Evolutionary conservation across 2,329 filamentous ascomycete genomes (phyloP).

Genomic region (Calonectria montana): DNA sequence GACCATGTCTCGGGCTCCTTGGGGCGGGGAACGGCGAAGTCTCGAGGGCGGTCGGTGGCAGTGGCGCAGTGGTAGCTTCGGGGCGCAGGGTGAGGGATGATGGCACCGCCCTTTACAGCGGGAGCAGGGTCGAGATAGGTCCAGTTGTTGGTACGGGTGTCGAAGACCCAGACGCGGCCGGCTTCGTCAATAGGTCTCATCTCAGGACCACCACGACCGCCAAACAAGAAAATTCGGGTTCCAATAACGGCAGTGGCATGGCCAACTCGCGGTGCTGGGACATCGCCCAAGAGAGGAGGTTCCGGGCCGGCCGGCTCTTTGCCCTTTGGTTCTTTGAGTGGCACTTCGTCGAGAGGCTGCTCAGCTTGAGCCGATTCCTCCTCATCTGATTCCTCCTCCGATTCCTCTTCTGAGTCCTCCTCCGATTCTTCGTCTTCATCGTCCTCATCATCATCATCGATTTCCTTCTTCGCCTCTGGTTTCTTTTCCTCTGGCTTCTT

Average conservation of each 20-base stretch:
- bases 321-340: constrained; percentile 53
- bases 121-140: constrained; percentile 68
- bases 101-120: constrained; percentile 54
- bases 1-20: constrained; percentile 60
- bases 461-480: constrained; percentile 23
- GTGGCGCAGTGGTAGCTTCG: constrained; percentile 78
- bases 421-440: constrained; percentile 36
- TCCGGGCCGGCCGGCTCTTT: constrained; percentile 49
- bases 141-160: constrained; percentile 75
- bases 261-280: constrained; percentile 78
- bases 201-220: constrained; percentile 77
- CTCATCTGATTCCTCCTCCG: constrained; percentile 28
- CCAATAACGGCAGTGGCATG: constrained; percentile 77
- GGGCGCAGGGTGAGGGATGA: constrained; percentile 64
- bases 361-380: constrained; percentile 35
- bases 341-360: constrained; percentile 55
- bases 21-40: constrained; percentile 54
- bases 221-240: constrained; percentile 82
- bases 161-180: constrained; percentile 81
- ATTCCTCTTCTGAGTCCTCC: constrained; percentile 24
- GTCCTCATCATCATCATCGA: constrained; percentile 42
- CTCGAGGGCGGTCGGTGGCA: constrained; percentile 66
- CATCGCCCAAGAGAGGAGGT: constrained; percentile 49
- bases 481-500: constrained; percentile 23
- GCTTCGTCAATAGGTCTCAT: constrained; percentile 79